Evolutionary conservation across 192 early-diverging fungal genomes (phyloP).

Genomic region (Dissophora ornata): DNA sequence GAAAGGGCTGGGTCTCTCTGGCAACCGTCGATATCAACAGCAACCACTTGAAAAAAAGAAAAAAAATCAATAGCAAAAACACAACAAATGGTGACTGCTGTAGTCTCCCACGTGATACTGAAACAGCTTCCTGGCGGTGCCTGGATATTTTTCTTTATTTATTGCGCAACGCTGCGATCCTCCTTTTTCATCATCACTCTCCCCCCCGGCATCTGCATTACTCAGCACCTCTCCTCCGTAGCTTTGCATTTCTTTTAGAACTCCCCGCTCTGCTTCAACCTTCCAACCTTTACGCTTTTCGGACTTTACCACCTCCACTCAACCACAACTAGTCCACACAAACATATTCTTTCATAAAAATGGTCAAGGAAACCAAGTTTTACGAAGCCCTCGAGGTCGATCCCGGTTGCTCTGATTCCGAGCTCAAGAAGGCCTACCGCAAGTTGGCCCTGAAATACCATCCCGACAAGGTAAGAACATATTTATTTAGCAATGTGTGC

Average conservation of each 20-base stretch:
- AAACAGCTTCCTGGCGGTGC: too few species aligned
- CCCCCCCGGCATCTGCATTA: conserved; percentile 2
- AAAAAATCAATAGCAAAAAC: conserved; percentile 5
- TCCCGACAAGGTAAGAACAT: conserved; percentile 85
- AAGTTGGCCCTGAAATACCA: conserved; percentile 95
- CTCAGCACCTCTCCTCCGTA: background rate
- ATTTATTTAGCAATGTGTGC: too few species aligned
- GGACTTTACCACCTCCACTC: background rate
- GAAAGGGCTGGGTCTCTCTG: background rate
- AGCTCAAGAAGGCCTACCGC: conserved; percentile 98
- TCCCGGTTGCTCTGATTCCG: conserved; percentile 77
- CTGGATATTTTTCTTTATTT: background rate
- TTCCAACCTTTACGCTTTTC: too few species aligned
- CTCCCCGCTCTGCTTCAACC: conserved; percentile 1
- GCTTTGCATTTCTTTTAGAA: conserved; percentile 3
- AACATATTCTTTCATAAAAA: conserved; percentile 13
- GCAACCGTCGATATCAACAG: background rate
- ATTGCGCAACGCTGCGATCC: background rate
- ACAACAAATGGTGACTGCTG: conserved; percentile 18
- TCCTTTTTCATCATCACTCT: conserved; percentile 11
- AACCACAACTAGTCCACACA: background rate
- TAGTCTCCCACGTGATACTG: conserved; percentile 29
- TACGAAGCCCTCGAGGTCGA: conserved; percentile 92
- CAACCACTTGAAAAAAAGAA: conserved; percentile 9
- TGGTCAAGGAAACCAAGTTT: conserved; percentile 84